Evolutionary conservation across 805 yeast species (phyloP).

Genomic region (Barnettozyma populi): DNA sequence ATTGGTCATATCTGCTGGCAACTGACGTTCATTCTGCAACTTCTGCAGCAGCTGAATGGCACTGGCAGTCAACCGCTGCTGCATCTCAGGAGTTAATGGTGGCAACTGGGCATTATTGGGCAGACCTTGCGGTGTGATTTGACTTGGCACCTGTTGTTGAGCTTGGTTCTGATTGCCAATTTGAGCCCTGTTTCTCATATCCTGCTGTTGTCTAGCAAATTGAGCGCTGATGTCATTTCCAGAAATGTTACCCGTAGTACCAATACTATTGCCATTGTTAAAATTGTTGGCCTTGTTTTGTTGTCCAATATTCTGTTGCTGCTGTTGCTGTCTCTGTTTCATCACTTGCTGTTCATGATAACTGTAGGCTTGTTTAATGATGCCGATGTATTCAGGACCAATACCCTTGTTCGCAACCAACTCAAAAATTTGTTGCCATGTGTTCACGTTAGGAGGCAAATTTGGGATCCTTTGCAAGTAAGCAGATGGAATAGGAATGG

Average conservation of each 20-base stretch:
- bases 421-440: slow-evolving; percentile 77
- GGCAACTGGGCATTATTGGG: slow-evolving; percentile 1
- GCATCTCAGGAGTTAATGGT: slow-evolving; percentile 15
- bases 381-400: slow-evolving; percentile 50
- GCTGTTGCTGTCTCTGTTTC: slow-evolving; percentile 33
- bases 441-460: slow-evolving; percentile 69
- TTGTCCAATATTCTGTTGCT: slow-evolving; percentile 25
- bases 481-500: slow-evolving; percentile 66
- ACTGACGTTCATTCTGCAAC: slow-evolving; percentile 22
- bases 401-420: slow-evolving; percentile 53
- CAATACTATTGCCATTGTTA: slow-evolving; percentile 23
- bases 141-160: slow-evolving; percentile 28
- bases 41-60: slow-evolving; percentile 21
- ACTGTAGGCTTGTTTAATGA: slow-evolving; percentile 62
- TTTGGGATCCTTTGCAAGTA: slow-evolving; percentile 64
- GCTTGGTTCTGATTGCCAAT: slow-evolving; percentile 23
- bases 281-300: slow-evolving; percentile 16
- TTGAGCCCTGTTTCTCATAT: slow-evolving; percentile 28
- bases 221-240: slow-evolving; percentile 19
- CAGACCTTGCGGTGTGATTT: slow-evolving; percentile 8
- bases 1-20: slow-evolving; percentile 19
- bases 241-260: slow-evolving; percentile 13
- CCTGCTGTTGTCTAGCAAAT: slow-evolving; percentile 29
- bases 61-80: slow-evolving; percentile 20
- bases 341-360: slow-evolving; percentile 56